A percentile compares a stretch with the other conserved stretches of the same genome.
Evolutionary conservation across 2,329 filamentous ascomycete species (phyloP).

Genomic region (Epichloe sibirici): DNA sequence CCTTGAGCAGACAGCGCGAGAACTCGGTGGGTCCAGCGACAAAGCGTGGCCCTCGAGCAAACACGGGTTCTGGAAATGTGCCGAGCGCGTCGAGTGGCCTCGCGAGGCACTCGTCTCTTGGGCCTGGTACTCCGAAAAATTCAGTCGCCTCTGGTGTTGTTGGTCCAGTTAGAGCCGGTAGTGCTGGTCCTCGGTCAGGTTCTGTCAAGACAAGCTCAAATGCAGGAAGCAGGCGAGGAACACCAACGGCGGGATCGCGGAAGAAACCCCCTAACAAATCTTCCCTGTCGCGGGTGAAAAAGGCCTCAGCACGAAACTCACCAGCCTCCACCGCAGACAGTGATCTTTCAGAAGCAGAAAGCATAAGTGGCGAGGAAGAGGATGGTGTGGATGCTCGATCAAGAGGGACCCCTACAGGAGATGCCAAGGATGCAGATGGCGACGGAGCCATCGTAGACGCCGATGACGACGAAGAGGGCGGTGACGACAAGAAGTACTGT

Average conservation of each 20-base stretch:
- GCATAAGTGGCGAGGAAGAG: conserved; percentile 40
- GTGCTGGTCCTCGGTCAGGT: conserved; percentile 43
- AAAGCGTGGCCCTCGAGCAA: conserved; percentile 41
- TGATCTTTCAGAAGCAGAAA: conserved; percentile 52
- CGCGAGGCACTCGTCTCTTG: conserved; percentile 50
- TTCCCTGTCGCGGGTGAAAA: conserved; percentile 50
- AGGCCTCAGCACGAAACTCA: conserved; percentile 44
- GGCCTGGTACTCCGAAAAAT: conserved; percentile 48
- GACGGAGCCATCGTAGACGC: conserved; percentile 44
- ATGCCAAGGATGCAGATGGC: conserved; percentile 29
- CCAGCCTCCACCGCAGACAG: conserved; percentile 52
- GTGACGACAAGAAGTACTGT: conserved; percentile 72
- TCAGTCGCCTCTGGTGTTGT: conserved; percentile 13
- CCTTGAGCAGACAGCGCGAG: conserved; percentile 44
- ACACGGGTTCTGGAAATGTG: conserved; percentile 32
- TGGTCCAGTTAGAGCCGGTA: conserved; percentile 38
- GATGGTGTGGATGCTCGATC: conserved; percentile 24
- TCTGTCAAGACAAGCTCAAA: conserved; percentile 31
- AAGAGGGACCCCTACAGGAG: conserved; percentile 19
- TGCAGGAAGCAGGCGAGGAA: conserved; percentile 34
- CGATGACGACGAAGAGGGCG: conserved; percentile 54
- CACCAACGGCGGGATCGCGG: conserved; percentile 29
- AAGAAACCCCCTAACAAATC: conserved; percentile 47
- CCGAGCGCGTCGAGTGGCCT: conserved; percentile 44
- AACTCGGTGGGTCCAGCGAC: conserved; percentile 47